These are phyloP conservation scores for Bauhinia variegata DNA, from an alignment of 306 rosid genomes.

Conservation along the genomic window DNA sequence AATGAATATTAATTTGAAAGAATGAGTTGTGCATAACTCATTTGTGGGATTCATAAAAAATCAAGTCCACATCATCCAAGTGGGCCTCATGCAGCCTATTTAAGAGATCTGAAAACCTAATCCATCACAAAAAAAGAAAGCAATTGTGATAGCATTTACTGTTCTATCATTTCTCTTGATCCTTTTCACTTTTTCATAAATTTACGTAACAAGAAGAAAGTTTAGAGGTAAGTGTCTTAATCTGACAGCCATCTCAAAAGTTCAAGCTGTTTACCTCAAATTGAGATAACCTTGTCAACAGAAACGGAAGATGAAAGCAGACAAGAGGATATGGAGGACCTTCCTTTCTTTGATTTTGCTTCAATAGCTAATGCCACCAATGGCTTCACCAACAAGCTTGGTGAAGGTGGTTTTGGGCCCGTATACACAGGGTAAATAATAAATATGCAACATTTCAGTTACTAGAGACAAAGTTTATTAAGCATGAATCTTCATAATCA, in stretches of 20 bases:
- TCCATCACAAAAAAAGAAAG: too few species aligned
- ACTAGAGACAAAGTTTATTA: background rate
- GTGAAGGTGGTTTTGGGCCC: constrained; percentile 70
- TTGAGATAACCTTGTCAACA: background rate
- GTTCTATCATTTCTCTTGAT: background rate
- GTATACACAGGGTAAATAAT: constrained; percentile 55
- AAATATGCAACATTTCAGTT: background rate
- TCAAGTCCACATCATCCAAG: too few species aligned
- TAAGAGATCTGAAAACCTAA: too few species aligned
- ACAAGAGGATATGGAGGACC: constrained; percentile 51
- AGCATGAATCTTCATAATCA: background rate
- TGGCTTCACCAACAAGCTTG: constrained; percentile 57
- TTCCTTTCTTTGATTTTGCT: constrained; percentile 48
- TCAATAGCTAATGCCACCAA: constrained; percentile 48
- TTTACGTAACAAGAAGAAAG: background rate
- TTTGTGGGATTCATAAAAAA: too few species aligned
- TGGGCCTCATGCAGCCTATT: too few species aligned
- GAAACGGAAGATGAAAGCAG: background rate
- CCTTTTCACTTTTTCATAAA: background rate
- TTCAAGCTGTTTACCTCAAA: too few species aligned
- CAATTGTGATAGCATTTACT: background rate
- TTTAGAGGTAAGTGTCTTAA: background rate
- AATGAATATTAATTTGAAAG: too few species aligned
- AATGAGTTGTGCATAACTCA: too few species aligned
- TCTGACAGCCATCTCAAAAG: background rate